These are phyloP conservation scores for Paramecium caudatum DNA, from an alignment of 73 alveolate genomes.

Conservation along the genomic window DNA sequence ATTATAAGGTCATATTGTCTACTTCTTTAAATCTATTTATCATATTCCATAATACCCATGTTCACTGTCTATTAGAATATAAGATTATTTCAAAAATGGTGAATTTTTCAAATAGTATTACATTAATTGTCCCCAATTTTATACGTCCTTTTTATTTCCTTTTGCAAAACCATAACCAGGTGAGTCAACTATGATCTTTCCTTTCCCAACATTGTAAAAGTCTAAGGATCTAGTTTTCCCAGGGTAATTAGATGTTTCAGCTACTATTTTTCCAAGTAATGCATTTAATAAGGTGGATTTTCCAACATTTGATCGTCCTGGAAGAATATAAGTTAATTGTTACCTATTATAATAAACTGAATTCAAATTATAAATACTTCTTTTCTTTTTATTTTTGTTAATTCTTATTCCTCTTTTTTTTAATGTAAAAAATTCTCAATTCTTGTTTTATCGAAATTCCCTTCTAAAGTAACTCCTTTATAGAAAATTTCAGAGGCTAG, in stretches of 20 bases:
- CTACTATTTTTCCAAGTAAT: constrained; percentile 73
- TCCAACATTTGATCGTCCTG: constrained; percentile 88
- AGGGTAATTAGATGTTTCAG: constrained; percentile 82
- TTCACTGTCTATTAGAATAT: constrained; percentile 73
- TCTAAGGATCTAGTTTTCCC: constrained; percentile 83
- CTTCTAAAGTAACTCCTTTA: background rate
- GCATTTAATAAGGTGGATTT: constrained; percentile 81
- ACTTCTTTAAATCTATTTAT: constrained; percentile 42
- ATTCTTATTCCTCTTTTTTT: background rate
- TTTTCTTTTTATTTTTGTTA: constrained; percentile 10
- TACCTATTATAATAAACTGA: constrained; percentile 27
- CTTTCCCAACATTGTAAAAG: constrained; percentile 63
- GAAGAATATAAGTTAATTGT: background rate
- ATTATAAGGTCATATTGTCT: background rate
- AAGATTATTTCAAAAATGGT: background rate
- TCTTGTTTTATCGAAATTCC: background rate
- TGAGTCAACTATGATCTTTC: constrained; percentile 79
- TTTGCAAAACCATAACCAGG: constrained; percentile 90
- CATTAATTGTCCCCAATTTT: constrained; percentile 80
- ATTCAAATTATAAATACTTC: background rate
- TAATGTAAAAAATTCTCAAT: background rate
- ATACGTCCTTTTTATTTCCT: constrained; percentile 73
- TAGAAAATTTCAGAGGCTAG: background rate
- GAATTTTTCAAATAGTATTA: constrained; percentile 70
- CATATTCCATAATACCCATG: constrained; percentile 12